phyloP scores from a whole-genome alignment of 2,329 filamentous ascomycete species.

The Apiospora malaysiana region DNA sequence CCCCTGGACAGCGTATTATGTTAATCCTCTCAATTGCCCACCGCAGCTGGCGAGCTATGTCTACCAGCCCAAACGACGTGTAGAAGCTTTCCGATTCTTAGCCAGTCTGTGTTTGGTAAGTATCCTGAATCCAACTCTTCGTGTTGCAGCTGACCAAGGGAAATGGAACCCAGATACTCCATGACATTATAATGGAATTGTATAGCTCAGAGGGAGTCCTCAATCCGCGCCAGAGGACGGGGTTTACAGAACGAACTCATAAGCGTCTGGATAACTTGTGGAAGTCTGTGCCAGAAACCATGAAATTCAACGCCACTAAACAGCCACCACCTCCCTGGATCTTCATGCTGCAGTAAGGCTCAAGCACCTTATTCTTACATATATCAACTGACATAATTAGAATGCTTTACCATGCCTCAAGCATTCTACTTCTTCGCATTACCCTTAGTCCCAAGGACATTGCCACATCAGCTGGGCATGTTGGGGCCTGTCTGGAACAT shows the following conservation, averaged over 20 bases:
- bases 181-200: conserved; percentile 15
- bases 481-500: conserved; percentile 5
- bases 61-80: conserved; percentile 10
- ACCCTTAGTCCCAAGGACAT: not conserved
- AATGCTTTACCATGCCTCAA: conserved; percentile 17
- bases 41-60: not conserved
- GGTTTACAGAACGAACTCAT: not conserved
- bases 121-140: not conserved
- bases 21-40: conserved; percentile 11
- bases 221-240: not conserved
- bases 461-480: not conserved
- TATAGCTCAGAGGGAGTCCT: conserved; percentile 6
- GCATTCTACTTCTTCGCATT: not conserved
- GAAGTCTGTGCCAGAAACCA: conserved; percentile 3
- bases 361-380: not conserved
- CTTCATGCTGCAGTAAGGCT: conserved; percentile 15
- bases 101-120: conserved; percentile 7
- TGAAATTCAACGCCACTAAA: conserved; percentile 8
- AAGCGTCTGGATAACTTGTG: not conserved
- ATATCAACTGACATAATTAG: not conserved
- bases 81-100: conserved; percentile 4
- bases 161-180: not conserved
- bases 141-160: not conserved
- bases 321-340: conserved; percentile 10
- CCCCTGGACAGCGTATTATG: conserved; percentile 3